phyloP scores from a whole-genome alignment of 192 early-diverging fungal genomes.

The Podila minutissima region DNA sequence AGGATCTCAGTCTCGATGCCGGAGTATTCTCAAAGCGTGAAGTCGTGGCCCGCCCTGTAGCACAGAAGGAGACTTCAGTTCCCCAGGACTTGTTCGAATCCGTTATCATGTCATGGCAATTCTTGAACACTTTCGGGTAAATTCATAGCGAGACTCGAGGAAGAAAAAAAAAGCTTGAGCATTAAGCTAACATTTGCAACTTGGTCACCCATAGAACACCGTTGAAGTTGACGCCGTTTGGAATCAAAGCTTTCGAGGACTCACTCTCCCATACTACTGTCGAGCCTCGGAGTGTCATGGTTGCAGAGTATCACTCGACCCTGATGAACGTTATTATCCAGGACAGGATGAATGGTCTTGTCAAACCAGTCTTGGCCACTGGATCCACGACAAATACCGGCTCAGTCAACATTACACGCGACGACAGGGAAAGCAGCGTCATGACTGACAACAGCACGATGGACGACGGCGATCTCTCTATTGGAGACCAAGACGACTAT shows the following conservation, averaged over 20 bases:
- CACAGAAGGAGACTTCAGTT: constrained; percentile 58
- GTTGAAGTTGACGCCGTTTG: constrained; percentile 72
- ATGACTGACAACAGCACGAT: constrained; percentile 31
- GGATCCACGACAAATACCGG: not conserved
- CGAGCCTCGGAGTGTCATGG: constrained; percentile 47
- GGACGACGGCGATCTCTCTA: constrained; percentile 34
- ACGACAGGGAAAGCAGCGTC: constrained; percentile 35
- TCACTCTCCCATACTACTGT: constrained; percentile 63
- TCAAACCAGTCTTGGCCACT: constrained; percentile 23
- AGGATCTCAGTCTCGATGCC: constrained; percentile 80
- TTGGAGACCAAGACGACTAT: constrained; percentile 18
- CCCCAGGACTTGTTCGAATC: constrained; percentile 54
- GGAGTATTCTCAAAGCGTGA: constrained; percentile 9
- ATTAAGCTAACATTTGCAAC: no score
- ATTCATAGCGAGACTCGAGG: no score
- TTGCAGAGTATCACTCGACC: constrained; percentile 60
- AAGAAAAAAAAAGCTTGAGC: no score
- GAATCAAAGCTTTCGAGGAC: constrained; percentile 81
- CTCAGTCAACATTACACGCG: not conserved
- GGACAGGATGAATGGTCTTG: constrained; percentile 50
- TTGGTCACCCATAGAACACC: constrained; percentile 55
- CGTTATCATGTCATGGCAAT: constrained; percentile 73
- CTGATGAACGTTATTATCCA: constrained; percentile 60
- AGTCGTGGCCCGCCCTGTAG: constrained; percentile 53
- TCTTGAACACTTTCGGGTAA: constrained; percentile 68